Conservation (phyloP, 2,329 filamentous ascomycete genomes). For the Coniochaeta ligniaria region DNA sequence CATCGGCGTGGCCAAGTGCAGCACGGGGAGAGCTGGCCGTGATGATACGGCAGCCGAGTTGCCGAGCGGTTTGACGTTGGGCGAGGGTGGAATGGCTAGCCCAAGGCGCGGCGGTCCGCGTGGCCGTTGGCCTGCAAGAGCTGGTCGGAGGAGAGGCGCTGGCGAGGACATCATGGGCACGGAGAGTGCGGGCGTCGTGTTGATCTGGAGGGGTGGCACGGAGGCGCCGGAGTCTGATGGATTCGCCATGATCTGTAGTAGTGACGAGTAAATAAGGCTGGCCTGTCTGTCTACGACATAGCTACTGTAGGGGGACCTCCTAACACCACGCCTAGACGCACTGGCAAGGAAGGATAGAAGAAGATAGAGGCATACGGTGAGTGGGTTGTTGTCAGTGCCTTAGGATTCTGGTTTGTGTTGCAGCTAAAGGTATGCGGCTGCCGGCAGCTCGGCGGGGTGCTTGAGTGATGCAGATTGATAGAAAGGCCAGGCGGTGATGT, state of each 20-base stretch:
- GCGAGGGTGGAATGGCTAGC: slow-evolving; percentile 83
- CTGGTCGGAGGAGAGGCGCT: slow-evolving; percentile 74
- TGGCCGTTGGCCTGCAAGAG: slow-evolving; percentile 64
- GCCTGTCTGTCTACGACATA: not conserved
- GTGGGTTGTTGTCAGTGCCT: not conserved
- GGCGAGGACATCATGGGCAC: slow-evolving; percentile 63
- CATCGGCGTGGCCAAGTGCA: slow-evolving; percentile 84
- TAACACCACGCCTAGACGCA: not conserved
- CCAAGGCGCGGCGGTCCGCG: slow-evolving; percentile 70
- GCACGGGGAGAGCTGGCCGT: slow-evolving; percentile 65
- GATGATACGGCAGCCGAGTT: slow-evolving; percentile 32
- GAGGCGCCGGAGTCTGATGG: slow-evolving; percentile 3
- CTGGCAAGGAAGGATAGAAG: not conserved
- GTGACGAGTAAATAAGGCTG: not conserved
- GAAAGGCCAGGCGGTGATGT: slow-evolving; percentile 1
- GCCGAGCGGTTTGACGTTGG: slow-evolving; percentile 70
- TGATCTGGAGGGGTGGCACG: slow-evolving; percentile 1
- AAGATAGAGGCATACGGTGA: not conserved
- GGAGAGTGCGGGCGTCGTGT: slow-evolving; percentile 15
- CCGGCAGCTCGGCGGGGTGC: not conserved
- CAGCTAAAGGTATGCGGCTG: not conserved
- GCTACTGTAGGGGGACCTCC: not conserved
- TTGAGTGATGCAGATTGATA: slow-evolving; percentile 1
- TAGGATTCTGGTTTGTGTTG: not conserved
- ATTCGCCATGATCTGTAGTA: slow-evolving; percentile 3